Percentiles rank a stretch among this genome's conserved stretches.
phyloP scores from a whole-genome alignment of 129 eudicot genomes.

The Oenanthe sinensis region DNA sequence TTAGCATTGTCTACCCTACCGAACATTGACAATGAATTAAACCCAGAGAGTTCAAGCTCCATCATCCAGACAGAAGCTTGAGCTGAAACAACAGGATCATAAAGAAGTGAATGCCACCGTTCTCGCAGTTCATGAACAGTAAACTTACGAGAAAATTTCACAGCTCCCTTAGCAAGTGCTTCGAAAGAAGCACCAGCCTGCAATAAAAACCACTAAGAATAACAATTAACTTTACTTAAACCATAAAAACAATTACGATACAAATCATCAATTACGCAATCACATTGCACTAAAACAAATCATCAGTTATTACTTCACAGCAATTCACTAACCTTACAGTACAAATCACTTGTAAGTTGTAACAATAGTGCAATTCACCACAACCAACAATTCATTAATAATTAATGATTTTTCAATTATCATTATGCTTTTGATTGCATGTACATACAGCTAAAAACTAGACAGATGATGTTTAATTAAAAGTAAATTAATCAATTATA shows the following conservation, averaged over 20 bases:
- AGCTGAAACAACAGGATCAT: slow-evolving; percentile 61
- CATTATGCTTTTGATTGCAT: too few relatives aligned
- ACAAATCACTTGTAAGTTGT: too few relatives aligned
- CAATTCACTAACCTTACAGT: background rate
- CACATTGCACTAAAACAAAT: background rate
- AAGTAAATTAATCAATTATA: background rate
- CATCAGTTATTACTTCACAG: background rate
- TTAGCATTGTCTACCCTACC: slow-evolving; percentile 33
- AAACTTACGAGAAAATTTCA: slow-evolving; percentile 60
- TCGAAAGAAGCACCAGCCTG: slow-evolving; percentile 90
- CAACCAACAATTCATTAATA: too few relatives aligned
- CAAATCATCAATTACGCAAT: background rate
- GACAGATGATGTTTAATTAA: background rate
- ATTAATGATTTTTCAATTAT: too few relatives aligned
- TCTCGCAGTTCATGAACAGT: slow-evolving; percentile 62
- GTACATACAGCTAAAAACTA: background rate
- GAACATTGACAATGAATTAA: slow-evolving; percentile 35
- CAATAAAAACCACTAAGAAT: background rate
- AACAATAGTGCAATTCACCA: background rate
- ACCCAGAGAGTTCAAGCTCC: slow-evolving; percentile 59
- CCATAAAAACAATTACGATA: background rate
- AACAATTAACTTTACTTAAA: background rate
- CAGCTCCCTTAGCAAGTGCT: slow-evolving; percentile 97
- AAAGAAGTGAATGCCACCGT: slow-evolving; percentile 77
- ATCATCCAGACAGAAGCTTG: slow-evolving; percentile 60